These are phyloP conservation scores for Sporisorium graminicola DNA, from an alignment of 1,284 basidiomycete genomes.

Conservation along the genomic window DNA sequence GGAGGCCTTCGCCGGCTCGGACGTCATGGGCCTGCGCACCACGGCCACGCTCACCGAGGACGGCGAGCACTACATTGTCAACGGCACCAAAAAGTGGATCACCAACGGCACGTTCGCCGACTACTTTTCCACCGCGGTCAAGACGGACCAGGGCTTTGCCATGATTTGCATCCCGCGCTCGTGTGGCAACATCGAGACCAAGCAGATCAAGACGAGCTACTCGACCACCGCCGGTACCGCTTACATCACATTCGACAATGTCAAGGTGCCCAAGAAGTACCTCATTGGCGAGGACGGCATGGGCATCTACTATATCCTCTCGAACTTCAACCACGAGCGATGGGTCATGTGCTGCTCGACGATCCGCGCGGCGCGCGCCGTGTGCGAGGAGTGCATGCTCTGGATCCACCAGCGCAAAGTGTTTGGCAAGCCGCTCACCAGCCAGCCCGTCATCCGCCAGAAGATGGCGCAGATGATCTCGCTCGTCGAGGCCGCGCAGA, in stretches of 20 bases:
- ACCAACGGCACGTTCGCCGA: constrained; percentile 80
- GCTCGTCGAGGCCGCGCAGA: constrained; percentile 83
- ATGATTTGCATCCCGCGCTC: constrained; percentile 78
- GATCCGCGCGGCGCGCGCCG: constrained; percentile 73
- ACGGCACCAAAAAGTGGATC: constrained; percentile 79
- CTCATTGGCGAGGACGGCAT: constrained; percentile 85
- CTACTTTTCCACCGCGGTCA: constrained; percentile 73
- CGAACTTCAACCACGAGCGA: constrained; percentile 71
- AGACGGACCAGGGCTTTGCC: constrained; percentile 81
- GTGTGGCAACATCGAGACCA: constrained; percentile 79
- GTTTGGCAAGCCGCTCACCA: constrained; percentile 76
- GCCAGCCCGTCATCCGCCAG: constrained; percentile 84
- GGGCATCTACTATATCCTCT: constrained; percentile 81
- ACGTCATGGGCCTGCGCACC: constrained; percentile 78
- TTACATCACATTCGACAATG: constrained; percentile 88
- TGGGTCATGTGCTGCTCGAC: constrained; percentile 80
- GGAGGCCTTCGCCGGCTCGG: constrained; percentile 92
- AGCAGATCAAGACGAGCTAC: constrained; percentile 77
- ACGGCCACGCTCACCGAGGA: constrained; percentile 85
- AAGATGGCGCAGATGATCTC: constrained; percentile 89
- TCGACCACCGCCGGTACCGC: constrained; percentile 75
- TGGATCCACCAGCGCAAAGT: constrained; percentile 70
- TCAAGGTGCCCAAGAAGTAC: constrained; percentile 85
- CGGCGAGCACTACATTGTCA: constrained; percentile 74
- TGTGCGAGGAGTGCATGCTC: constrained; percentile 64